phyloP scores from a whole-genome alignment of 495 filamentous ascomycete genomes.

The Hypomontagnella monticulosa region DNA sequence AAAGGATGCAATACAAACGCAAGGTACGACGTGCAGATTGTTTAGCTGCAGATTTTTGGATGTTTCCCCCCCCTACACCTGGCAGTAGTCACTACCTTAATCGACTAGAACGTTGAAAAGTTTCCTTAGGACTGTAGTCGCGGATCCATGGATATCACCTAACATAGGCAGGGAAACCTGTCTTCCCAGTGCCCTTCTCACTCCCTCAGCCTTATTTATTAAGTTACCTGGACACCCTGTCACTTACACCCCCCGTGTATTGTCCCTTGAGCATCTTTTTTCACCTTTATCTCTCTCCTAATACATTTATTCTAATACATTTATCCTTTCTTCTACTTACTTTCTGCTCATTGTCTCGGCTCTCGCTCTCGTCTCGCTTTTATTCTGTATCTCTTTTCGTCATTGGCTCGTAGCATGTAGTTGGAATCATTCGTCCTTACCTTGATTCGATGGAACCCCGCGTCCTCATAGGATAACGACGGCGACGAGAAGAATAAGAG shows the following conservation, averaged over 20 bases:
- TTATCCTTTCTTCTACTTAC: constrained; percentile 10
- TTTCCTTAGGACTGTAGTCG: constrained; percentile 7
- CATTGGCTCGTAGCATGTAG: constrained; percentile 18
- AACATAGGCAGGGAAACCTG: too few relatives aligned
- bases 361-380: not conserved
- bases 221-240: constrained; percentile 27
- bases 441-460: constrained; percentile 29
- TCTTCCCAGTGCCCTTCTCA: not conserved
- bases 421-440: constrained; percentile 7
- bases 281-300: constrained; percentile 15
- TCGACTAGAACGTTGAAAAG: constrained; percentile 5
- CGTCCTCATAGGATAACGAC: constrained; percentile 16
- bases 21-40: constrained; percentile 37
- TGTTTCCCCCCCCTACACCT: constrained; percentile 10
- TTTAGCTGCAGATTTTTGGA: constrained; percentile 29
- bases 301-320: constrained; percentile 3
- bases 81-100: constrained; percentile 18
- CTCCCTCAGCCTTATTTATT: constrained; percentile 28
- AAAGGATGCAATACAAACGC: constrained; percentile 39
- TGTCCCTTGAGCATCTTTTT: not conserved
- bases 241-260: constrained; percentile 10
- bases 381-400: constrained; percentile 4
- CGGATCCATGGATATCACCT: too few relatives aligned
- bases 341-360: not conserved
- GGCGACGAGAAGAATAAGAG: constrained; percentile 26